Evolutionary conservation across 192 early-diverging fungal species (phyloP).

Genomic region (Gamsiella multidivaricata): DNA sequence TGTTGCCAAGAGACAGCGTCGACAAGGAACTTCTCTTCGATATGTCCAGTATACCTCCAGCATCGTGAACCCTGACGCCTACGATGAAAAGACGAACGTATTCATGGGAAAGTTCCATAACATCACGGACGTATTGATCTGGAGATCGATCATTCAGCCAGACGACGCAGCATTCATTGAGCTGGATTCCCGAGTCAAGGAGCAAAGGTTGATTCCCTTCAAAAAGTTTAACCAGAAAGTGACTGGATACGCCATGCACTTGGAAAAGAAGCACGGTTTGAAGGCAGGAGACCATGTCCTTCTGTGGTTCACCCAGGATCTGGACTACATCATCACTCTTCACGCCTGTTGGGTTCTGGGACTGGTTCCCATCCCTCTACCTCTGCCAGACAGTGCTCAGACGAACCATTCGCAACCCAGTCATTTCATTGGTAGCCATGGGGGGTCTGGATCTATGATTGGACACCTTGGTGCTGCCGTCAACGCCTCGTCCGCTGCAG

Average conservation of each 20-base stretch:
- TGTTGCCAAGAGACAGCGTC: constrained; percentile 27
- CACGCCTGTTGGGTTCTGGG: constrained; percentile 86
- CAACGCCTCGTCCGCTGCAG: neutral
- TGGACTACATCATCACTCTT: constrained; percentile 73
- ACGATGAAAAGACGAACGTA: constrained; percentile 72
- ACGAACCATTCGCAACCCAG: neutral
- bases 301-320: constrained; percentile 62
- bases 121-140: constrained; percentile 75
- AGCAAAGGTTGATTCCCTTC: constrained; percentile 69
- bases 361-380: constrained; percentile 73
- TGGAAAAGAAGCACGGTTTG: constrained; percentile 67
- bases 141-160: constrained; percentile 69
- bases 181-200: constrained; percentile 63
- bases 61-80: constrained; percentile 24
- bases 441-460: neutral
- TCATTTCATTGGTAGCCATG: neutral
- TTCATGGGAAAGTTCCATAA: constrained; percentile 72
- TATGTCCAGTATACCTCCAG: constrained; percentile 45
- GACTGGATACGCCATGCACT: constrained; percentile 67
- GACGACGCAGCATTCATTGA: constrained; percentile 69
- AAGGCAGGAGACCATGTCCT: constrained; percentile 71
- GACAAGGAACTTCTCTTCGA: constrained; percentile 22
- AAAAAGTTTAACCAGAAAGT: constrained; percentile 72
- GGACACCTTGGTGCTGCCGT: neutral
- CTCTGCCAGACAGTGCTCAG: constrained; percentile 63